Conservation (phyloP, 2,329 filamentous ascomycete species). For the Seiridium cupressi region DNA sequence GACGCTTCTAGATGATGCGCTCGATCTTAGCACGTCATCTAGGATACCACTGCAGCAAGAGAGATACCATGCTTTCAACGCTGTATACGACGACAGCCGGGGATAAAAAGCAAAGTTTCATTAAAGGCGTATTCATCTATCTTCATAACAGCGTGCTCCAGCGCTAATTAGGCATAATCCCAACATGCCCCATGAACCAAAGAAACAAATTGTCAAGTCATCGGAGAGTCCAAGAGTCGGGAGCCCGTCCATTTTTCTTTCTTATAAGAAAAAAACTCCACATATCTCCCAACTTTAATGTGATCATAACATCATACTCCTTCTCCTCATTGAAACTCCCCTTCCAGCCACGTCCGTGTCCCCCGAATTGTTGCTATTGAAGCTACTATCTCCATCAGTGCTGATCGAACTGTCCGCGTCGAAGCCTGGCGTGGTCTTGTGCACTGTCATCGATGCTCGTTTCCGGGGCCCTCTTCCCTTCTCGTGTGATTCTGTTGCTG, state of each 20-base stretch:
- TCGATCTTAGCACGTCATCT: no score
- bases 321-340: conserved; percentile 39
- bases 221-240: conserved; percentile 11
- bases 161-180: conserved; percentile 17
- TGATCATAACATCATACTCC: conserved; percentile 59
- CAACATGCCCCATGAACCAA: conserved; percentile 2
- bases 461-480: conserved; percentile 30
- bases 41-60: no score
- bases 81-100: no score
- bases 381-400: conserved; percentile 32
- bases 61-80: no score
- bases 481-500: conserved; percentile 22
- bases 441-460: conserved; percentile 39
- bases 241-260: conserved; percentile 1
- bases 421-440: conserved; percentile 31
- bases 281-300: background rate
- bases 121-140: conserved; percentile 15
- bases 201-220: conserved; percentile 8
- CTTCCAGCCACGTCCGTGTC: conserved; percentile 21
- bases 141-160: conserved; percentile 17
- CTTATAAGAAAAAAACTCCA: background rate
- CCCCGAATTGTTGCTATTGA: conserved; percentile 21
- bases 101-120: conserved; percentile 11
- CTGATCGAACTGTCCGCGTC: conserved; percentile 15
- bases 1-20: no score